A percentile compares a stretch with the other conserved stretches of the same genome.
phyloP scores from a whole-genome alignment of 1,284 basidiomycete genomes.

The Anthracocystis setariae region DNA sequence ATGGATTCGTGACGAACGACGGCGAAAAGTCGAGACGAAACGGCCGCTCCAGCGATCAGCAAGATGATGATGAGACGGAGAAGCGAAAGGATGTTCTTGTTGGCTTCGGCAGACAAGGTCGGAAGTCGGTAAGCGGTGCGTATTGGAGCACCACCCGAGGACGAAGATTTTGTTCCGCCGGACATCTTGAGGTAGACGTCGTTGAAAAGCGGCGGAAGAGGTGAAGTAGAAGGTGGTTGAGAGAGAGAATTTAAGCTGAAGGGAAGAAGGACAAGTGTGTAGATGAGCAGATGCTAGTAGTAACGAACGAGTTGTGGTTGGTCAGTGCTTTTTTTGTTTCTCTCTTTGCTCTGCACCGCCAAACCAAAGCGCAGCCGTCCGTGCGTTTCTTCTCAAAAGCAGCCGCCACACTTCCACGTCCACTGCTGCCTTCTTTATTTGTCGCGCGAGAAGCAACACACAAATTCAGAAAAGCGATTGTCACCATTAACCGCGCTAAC shows the following conservation, averaged over 20 bases:
- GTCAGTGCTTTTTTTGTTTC: slow-evolving; percentile 1
- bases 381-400: background rate
- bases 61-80: slow-evolving; percentile 65
- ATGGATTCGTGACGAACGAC: slow-evolving; percentile 98
- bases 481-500: too few species aligned
- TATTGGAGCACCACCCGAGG: slow-evolving; percentile 8
- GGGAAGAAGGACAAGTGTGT: background rate
- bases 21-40: slow-evolving; percentile 94
- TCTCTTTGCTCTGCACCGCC: too few species aligned
- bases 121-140: slow-evolving; percentile 46
- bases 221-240: slow-evolving; percentile 2
- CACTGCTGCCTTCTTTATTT: background rate
- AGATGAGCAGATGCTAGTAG: too few species aligned
- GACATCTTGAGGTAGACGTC: slow-evolving; percentile 20
- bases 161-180: slow-evolving; percentile 12
- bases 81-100: slow-evolving; percentile 58
- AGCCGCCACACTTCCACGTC: background rate
- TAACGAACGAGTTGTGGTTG: background rate
- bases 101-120: slow-evolving; percentile 46
- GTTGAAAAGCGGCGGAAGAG: background rate
- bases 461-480: background rate
- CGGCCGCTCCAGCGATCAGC: slow-evolving; percentile 76
- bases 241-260: background rate
- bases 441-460: background rate
- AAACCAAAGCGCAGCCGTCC: background rate